Percentiles rank a stretch among this genome's conserved stretches.
Conservation (phyloP, 1,284 basidiomycete species). For the Fistulina hepatica region DNA sequence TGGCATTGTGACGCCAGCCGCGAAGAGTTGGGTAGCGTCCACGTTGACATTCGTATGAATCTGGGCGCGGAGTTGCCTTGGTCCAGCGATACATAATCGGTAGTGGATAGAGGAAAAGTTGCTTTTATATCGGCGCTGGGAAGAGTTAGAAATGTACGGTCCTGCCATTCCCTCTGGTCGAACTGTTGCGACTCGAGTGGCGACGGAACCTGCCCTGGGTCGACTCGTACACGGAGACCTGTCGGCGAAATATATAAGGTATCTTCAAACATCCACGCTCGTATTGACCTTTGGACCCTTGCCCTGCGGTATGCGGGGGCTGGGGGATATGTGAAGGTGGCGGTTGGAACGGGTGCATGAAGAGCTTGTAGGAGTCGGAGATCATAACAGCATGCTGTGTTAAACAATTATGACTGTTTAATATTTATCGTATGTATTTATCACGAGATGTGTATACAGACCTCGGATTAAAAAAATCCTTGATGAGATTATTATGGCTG, state of each 20-base stretch:
- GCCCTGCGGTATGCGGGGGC: constrained; percentile 73
- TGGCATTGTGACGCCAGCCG: constrained; percentile 76
- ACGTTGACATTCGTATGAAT: constrained; percentile 82
- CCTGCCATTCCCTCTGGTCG: constrained; percentile 79
- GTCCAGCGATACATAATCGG: constrained; percentile 27
- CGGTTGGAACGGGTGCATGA: too few relatives aligned
- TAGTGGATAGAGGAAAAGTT: constrained; percentile 80
- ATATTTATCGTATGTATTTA: too few relatives aligned
- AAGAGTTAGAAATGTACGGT: constrained; percentile 66
- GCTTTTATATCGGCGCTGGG: constrained; percentile 55
- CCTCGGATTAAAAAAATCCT: too few relatives aligned
- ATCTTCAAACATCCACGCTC: too few relatives aligned
- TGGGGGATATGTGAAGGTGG: constrained; percentile 52
- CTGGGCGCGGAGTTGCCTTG: constrained; percentile 72
- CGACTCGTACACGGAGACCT: constrained; percentile 78
- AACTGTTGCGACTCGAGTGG: constrained; percentile 76
- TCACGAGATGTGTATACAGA: too few relatives aligned
- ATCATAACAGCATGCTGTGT: too few relatives aligned
- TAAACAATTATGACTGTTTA: too few relatives aligned
- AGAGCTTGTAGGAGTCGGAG: too few relatives aligned
- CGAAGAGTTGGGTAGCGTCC: constrained; percentile 74
- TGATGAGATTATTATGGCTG: too few relatives aligned
- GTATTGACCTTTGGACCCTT: constrained; percentile 57
- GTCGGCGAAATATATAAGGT: constrained; percentile 6
- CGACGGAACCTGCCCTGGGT: constrained; percentile 86